Conservation (phyloP, 2,329 filamentous ascomycete species). For the Ilyonectria mors-panacis region DNA sequence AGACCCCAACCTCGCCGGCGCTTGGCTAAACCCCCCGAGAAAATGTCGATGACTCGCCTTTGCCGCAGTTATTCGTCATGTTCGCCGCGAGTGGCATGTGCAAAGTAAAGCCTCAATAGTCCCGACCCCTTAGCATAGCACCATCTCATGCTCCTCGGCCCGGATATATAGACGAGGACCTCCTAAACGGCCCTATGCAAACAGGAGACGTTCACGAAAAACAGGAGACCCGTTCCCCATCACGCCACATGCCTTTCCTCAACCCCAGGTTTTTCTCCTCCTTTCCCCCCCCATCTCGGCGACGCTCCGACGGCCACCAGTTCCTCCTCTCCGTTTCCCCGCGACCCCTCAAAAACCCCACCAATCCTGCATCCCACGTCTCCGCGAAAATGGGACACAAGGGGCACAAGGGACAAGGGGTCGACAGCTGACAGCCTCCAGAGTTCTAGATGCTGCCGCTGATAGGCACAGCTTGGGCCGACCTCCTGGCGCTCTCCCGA, state of each 20-base stretch:
- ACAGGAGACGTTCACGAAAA: background rate
- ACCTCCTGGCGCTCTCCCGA: constrained; percentile 17
- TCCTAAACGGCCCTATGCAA: background rate
- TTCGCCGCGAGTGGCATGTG: background rate
- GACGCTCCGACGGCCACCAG: constrained; percentile 23
- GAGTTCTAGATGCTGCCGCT: background rate
- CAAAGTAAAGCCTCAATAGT: background rate
- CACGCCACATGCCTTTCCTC: constrained; percentile 14
- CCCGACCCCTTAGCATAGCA: background rate
- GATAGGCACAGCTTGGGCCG: constrained; percentile 15
- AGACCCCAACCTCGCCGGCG: constrained; percentile 6
- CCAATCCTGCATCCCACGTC: constrained; percentile 3
- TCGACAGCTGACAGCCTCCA: background rate
- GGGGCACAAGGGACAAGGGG: background rate
- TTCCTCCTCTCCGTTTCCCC: constrained; percentile 35
- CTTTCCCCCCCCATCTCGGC: constrained; percentile 22
- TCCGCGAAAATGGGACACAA: background rate
- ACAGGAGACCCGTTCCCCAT: constrained; percentile 15
- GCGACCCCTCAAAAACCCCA: constrained; percentile 21
- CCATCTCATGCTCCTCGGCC: background rate
- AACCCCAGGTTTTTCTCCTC: constrained; percentile 22
- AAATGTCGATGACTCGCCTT: background rate
- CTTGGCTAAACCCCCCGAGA: no score
- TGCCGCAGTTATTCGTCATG: background rate
- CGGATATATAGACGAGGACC: background rate